Conservation (phyloP, 2,329 filamentous ascomycete species). For the Mycogone perniciosa region DNA sequence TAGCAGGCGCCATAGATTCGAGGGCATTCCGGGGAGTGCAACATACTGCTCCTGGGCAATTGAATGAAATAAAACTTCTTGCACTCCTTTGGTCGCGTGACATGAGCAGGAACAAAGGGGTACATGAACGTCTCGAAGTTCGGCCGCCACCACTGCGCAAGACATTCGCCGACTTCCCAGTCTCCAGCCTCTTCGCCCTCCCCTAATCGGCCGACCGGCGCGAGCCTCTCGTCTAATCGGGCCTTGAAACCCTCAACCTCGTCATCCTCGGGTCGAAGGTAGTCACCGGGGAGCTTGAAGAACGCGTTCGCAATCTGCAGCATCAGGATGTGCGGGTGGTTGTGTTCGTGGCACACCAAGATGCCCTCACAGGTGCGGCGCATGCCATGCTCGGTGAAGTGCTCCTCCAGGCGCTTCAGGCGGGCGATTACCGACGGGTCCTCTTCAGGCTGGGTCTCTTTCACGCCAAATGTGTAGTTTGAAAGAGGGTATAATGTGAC, state of each 20-base stretch:
- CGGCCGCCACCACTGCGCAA: conserved; percentile 97
- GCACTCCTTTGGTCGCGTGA: conserved; percentile 95
- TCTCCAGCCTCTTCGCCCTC: conserved; percentile 79
- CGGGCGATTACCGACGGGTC: conserved; percentile 92
- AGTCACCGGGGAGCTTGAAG: conserved; percentile 97
- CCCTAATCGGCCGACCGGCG: conserved; percentile 79
- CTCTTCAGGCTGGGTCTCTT: conserved; percentile 96
- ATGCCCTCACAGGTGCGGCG: conserved; percentile 94
- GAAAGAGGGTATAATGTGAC: conserved; percentile 91
- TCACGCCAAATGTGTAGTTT: conserved; percentile 98
- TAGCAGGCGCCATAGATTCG: background rate
- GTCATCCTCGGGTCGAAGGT: conserved; percentile 80
- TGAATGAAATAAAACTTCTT: conserved; percentile 99
- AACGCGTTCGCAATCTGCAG: conserved; percentile 98
- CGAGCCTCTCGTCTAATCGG: conserved; percentile 85
- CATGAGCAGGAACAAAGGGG: conserved; percentile 92
- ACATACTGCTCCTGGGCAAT: conserved; percentile 76
- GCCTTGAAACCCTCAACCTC: conserved; percentile 94
- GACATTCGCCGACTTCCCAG: conserved; percentile 90
- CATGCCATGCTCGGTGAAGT: conserved; percentile 91
- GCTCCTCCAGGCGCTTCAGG: conserved; percentile 89
- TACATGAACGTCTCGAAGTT: conserved; percentile 99
- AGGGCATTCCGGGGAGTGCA: background rate
- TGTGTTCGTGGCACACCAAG: conserved; percentile 96
- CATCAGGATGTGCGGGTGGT: conserved; percentile 98